Conservation (phyloP, 2,329 filamentous ascomycete genomes). For the Diaporthe amygdali region DNA sequence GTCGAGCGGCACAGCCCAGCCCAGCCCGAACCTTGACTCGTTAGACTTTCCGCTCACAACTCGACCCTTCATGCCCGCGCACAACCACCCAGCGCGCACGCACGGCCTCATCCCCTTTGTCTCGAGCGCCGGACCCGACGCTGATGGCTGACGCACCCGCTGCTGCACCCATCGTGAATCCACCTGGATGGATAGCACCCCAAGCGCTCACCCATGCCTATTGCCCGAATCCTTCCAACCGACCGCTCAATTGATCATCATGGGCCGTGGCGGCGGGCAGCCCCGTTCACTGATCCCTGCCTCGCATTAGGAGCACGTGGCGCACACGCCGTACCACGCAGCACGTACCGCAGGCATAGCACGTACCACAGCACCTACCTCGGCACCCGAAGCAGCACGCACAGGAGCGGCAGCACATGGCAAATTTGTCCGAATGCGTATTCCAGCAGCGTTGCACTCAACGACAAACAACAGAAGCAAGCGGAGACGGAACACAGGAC, state of each 20-base stretch:
- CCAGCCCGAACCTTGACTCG: conserved; percentile 9
- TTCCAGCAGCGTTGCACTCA: neutral
- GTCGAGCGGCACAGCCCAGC: too few species aligned
- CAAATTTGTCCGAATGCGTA: neutral
- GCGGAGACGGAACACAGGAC: neutral
- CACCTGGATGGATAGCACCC: neutral
- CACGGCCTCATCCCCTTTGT: neutral
- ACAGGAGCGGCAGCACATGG: neutral
- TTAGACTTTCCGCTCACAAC: neutral
- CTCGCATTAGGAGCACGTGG: conserved; percentile 21
- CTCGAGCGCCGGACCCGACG: neutral
- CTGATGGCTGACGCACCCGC: neutral
- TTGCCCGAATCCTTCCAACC: neutral
- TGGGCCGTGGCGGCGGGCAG: neutral
- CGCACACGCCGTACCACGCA: neutral
- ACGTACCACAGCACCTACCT: neutral
- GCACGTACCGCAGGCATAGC: neutral
- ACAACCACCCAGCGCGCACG: neutral
- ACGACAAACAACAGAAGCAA: neutral
- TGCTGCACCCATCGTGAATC: neutral
- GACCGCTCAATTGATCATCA: neutral
- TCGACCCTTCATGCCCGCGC: neutral
- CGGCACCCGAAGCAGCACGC: neutral
- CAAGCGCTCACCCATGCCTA: neutral
- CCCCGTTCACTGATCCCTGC: conserved; percentile 18